Conservation (phyloP, 2,329 filamentous ascomycete species). For the Madurella mycetomatis region DNA sequence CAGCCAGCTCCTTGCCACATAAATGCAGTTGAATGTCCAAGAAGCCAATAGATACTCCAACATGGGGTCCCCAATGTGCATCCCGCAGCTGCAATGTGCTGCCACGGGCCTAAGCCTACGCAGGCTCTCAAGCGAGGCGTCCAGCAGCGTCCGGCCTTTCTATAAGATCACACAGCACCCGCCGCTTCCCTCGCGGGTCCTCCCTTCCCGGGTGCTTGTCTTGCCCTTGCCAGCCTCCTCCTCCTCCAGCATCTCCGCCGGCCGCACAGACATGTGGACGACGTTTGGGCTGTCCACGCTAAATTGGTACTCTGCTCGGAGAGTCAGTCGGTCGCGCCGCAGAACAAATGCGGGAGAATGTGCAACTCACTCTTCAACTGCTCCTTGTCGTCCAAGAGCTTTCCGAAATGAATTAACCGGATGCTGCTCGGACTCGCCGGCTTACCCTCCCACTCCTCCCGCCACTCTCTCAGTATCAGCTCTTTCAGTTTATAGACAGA, state of each 20-base stretch:
- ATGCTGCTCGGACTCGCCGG: slow-evolving; percentile 86
- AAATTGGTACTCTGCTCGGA: slow-evolving; percentile 67
- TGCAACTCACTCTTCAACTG: slow-evolving; percentile 73
- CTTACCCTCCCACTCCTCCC: slow-evolving; percentile 83
- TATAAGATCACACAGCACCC: slow-evolving; percentile 47
- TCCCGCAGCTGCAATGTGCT: background rate
- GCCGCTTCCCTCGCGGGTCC: slow-evolving; percentile 37
- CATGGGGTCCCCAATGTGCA: background rate
- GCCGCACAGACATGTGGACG: slow-evolving; percentile 91
- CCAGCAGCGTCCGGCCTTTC: background rate
- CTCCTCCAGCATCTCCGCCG: slow-evolving; percentile 78
- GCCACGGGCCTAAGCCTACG: background rate
- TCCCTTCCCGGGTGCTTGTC: slow-evolving; percentile 39
- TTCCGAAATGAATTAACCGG: slow-evolving; percentile 85
- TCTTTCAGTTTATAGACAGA: slow-evolving; percentile 93
- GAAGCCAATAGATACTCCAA: background rate
- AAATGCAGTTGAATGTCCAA: background rate
- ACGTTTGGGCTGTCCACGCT: slow-evolving; percentile 72
- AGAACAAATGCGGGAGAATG: background rate
- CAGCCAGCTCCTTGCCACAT: slow-evolving; percentile 4
- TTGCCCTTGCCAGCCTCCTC: slow-evolving; percentile 68
- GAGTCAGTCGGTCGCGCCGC: background rate
- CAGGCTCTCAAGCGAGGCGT: background rate
- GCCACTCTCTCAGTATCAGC: slow-evolving; percentile 88
- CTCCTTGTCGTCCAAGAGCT: slow-evolving; percentile 84